Conservation (phyloP, 495 filamentous ascomycete species). For the Choiromyces venosus region DNA sequence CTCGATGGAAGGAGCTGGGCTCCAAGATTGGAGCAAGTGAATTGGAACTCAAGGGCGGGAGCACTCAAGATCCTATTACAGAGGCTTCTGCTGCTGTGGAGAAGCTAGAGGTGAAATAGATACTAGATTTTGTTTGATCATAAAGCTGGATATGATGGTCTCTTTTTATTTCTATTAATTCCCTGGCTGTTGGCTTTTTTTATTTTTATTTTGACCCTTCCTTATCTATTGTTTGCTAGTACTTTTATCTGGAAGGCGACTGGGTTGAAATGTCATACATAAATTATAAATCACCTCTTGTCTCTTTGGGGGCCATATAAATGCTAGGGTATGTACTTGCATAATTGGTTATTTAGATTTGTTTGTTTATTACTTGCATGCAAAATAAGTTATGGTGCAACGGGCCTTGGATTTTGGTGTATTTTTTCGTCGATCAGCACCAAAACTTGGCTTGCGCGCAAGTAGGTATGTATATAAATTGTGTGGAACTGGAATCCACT, state of each 20-base stretch:
- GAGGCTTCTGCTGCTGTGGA: neutral
- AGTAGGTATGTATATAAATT: neutral
- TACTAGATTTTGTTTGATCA: neutral
- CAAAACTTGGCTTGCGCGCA: too few relatives aligned
- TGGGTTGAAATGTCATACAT: neutral
- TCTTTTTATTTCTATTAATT: neutral
- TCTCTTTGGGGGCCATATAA: neutral
- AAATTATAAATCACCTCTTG: neutral
- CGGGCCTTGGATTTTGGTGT: too few relatives aligned
- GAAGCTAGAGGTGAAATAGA: neutral
- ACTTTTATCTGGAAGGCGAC: neutral
- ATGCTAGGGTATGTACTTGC: neutral
- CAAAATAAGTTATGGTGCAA: too few relatives aligned
- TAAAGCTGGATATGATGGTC: neutral
- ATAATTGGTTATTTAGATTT: neutral
- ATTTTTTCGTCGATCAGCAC: too few relatives aligned
- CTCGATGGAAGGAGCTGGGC: slow-evolving; percentile 72
- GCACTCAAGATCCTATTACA: slow-evolving; percentile 16
- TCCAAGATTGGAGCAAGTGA: slow-evolving; percentile 78
- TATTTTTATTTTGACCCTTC: too few relatives aligned
- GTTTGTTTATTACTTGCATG: too few relatives aligned
- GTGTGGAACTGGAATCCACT: neutral
- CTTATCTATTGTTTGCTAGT: neutral
- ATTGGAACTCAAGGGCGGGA: slow-evolving; percentile 65
- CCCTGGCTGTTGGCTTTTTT: neutral